phyloP scores from a whole-genome alignment of 2,329 filamentous ascomycete species.

The Tolypocladium amazonense region DNA sequence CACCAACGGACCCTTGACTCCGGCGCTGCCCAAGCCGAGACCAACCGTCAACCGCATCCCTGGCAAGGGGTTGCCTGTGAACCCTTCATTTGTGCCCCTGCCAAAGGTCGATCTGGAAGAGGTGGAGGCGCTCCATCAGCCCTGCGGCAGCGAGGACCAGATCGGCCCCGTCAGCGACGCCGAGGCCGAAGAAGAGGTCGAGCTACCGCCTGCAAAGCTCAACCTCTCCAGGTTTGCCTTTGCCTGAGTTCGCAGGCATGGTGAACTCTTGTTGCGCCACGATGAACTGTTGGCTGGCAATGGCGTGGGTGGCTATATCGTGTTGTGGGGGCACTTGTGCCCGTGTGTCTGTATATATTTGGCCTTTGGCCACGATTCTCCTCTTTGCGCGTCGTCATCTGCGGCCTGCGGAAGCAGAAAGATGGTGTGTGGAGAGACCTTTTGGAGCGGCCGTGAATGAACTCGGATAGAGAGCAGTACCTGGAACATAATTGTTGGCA shows the following conservation, averaged over 20 bases:
- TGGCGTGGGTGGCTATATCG: slow-evolving; percentile 1
- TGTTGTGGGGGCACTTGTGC: not conserved
- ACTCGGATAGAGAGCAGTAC: not conserved
- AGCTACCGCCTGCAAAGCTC: slow-evolving; percentile 22
- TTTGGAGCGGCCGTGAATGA: not conserved
- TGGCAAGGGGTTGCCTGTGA: slow-evolving; percentile 29
- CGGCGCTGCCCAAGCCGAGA: slow-evolving; percentile 17
- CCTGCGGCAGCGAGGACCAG: slow-evolving; percentile 45
- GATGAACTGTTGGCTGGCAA: slow-evolving; percentile 6
- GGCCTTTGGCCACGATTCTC: not conserved
- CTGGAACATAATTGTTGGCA: slow-evolving; percentile 3
- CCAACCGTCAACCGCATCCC: slow-evolving; percentile 12
- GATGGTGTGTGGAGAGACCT: not conserved
- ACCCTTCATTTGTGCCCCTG: slow-evolving; percentile 44
- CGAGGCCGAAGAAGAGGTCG: slow-evolving; percentile 30
- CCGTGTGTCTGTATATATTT: not conserved
- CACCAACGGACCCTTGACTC: slow-evolving; percentile 14
- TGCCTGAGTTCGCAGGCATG: slow-evolving; percentile 7
- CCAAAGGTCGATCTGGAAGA: slow-evolving; percentile 43
- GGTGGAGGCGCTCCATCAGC: slow-evolving; percentile 37
- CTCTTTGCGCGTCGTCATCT: not conserved
- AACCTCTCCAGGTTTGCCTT: slow-evolving; percentile 40
- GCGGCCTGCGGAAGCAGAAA: not conserved
- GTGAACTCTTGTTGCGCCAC: not conserved
- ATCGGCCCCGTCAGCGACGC: slow-evolving; percentile 42